Evolutionary conservation across 192 early-diverging fungal species (phyloP).

Genomic region (Entomortierella parvispora): DNA sequence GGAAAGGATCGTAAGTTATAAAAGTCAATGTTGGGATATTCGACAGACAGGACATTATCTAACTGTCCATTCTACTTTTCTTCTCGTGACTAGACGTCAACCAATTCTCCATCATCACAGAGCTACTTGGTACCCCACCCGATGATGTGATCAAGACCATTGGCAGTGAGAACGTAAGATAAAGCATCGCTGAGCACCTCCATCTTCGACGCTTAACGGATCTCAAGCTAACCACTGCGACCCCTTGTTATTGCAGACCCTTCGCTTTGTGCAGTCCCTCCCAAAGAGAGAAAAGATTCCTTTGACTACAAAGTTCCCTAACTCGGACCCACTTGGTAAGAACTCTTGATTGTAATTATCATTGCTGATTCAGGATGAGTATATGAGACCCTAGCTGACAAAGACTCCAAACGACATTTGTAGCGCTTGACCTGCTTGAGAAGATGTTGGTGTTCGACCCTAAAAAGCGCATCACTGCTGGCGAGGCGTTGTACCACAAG

Average conservation of each 20-base stretch:
- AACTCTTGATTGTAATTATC: neutral
- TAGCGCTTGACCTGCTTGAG: constrained; percentile 87
- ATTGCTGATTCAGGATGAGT: neutral
- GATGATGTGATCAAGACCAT: constrained; percentile 94
- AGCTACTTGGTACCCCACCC: constrained; percentile 91
- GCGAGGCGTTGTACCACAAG: constrained; percentile 87
- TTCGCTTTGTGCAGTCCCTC: constrained; percentile 90
- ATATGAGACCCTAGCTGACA: neutral
- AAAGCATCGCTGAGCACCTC: neutral
- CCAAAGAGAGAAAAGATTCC: constrained; percentile 83
- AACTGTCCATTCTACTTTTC: neutral
- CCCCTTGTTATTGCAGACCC: constrained; percentile 63
- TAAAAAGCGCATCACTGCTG: constrained; percentile 87
- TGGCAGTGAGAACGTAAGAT: constrained; percentile 85
- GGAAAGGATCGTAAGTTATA: constrained; percentile 86
- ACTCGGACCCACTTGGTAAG: constrained; percentile 75
- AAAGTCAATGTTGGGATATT: neutral
- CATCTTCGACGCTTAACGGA: neutral
- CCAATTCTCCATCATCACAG: constrained; percentile 96
- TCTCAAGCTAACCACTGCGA: neutral
- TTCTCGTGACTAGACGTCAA: constrained; percentile 75
- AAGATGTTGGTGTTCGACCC: constrained; percentile 96
- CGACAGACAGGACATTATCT: neutral
- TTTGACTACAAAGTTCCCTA: constrained; percentile 83
- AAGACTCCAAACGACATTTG: neutral